Percentiles rank a stretch among this genome's conserved stretches.
Conservation (phyloP, 768 basidiomycete genomes). For the Clitopilus hobsonii region DNA sequence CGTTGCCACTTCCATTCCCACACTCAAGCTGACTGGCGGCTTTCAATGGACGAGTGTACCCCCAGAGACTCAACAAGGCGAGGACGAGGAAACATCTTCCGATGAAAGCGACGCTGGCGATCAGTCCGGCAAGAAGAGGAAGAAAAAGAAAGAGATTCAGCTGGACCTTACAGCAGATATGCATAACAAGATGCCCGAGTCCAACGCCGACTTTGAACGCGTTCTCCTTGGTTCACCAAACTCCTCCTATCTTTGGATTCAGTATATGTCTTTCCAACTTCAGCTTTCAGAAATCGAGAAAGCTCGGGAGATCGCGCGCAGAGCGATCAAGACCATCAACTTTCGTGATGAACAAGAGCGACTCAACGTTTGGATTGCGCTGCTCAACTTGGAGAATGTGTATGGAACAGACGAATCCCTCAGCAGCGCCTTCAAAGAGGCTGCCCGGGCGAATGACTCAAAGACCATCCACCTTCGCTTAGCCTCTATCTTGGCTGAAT, state of each 20-base stretch:
- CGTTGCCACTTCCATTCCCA: constrained; percentile 5
- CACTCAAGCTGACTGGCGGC: constrained; percentile 52
- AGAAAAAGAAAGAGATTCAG: constrained; percentile 68
- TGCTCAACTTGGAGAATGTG: constrained; percentile 90
- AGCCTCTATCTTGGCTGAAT: constrained; percentile 79
- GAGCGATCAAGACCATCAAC: constrained; percentile 82
- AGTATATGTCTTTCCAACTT: constrained; percentile 98
- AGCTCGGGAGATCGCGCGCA: constrained; percentile 80
- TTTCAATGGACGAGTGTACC: constrained; percentile 67
- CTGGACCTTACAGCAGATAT: constrained; percentile 84
- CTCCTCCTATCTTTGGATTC: constrained; percentile 97
- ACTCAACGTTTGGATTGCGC: constrained; percentile 95
- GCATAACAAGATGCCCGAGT: constrained; percentile 81
- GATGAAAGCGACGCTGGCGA: constrained; percentile 46
- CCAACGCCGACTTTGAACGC: constrained; percentile 93
- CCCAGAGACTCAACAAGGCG: constrained; percentile 31
- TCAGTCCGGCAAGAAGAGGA: constrained; percentile 54
- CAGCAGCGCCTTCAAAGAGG: constrained; percentile 86
- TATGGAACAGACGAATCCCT: constrained; percentile 84
- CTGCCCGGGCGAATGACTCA: constrained; percentile 85
- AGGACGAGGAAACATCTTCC: constrained; percentile 36
- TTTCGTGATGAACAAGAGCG: constrained; percentile 97
- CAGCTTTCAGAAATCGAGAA: constrained; percentile 96
- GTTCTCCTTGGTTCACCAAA: constrained; percentile 90
- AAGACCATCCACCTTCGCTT: constrained; percentile 86